Evolutionary conservation across 192 early-diverging fungal genomes (phyloP).

Genomic region (Podila epigama): DNA sequence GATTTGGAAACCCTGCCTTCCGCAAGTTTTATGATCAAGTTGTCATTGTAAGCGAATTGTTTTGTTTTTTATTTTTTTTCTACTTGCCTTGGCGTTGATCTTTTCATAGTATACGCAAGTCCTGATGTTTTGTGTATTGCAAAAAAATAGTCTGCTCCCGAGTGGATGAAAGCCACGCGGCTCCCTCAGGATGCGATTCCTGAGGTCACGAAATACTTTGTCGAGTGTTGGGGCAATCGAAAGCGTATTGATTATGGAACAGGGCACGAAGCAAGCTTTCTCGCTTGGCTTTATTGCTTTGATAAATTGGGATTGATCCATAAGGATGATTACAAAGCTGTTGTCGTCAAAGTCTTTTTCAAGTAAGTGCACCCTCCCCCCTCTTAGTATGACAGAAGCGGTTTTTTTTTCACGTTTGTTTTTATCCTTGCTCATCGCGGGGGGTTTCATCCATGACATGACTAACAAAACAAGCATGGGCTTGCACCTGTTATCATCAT

Average conservation of each 20-base stretch:
- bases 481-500: background rate
- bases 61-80: background rate
- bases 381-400: no score
- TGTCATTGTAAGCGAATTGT: constrained; percentile 55
- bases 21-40: constrained; percentile 86
- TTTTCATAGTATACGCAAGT: no score
- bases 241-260: constrained; percentile 98
- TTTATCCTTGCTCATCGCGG: no score
- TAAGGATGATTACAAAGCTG: constrained; percentile 72
- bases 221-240: constrained; percentile 88
- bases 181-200: constrained; percentile 49
- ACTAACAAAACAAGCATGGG: no score
- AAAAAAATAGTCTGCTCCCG: constrained; percentile 31
- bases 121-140: background rate
- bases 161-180: constrained; percentile 37
- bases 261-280: constrained; percentile 94
- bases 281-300: constrained; percentile 86
- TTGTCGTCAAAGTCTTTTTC: constrained; percentile 82
- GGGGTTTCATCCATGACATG: no score
- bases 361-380: constrained; percentile 55
- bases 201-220: constrained; percentile 77
- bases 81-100: no score
- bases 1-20: constrained; percentile 98
- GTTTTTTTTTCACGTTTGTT: no score
- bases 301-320: constrained; percentile 74